Conservation (phyloP, 2,329 filamentous ascomycete genomes). For the Exophiala spinifera region DNA sequence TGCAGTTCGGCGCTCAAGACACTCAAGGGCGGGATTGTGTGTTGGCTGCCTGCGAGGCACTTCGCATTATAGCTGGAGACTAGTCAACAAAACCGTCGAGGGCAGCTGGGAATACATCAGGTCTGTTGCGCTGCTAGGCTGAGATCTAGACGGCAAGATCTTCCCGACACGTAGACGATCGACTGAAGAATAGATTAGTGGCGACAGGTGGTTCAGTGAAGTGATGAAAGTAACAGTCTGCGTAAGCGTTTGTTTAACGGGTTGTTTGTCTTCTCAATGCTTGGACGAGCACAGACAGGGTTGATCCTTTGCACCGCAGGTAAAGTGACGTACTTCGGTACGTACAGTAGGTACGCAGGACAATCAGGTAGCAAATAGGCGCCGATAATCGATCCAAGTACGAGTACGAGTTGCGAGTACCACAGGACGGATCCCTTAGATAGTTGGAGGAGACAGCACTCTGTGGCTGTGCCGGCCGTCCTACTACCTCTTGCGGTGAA, state of each 20-base stretch:
- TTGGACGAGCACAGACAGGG: background rate
- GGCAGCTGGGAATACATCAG: background rate
- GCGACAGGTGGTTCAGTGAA: background rate
- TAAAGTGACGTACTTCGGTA: background rate
- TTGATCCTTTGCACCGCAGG: background rate
- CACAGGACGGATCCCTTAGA: too few relatives aligned
- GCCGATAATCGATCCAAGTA: too few relatives aligned
- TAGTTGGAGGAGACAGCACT: too few relatives aligned
- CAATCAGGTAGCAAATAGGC: too few relatives aligned
- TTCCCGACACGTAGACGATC: background rate
- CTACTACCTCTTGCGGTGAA: background rate
- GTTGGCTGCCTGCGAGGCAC: conserved; percentile 12
- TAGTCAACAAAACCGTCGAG: background rate
- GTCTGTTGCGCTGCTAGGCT: background rate
- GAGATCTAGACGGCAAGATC: too few relatives aligned
- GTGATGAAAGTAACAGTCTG: background rate
- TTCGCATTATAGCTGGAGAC: conserved; percentile 2
- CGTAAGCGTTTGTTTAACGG: conserved; percentile 1
- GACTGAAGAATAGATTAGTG: background rate
- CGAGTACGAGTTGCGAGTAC: too few relatives aligned
- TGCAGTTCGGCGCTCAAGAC: background rate
- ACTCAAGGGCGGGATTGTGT: background rate
- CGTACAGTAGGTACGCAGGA: too few relatives aligned
- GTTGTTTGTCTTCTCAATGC: background rate
- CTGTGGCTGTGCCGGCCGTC: too few relatives aligned